These are phyloP conservation scores for Beauveria pseudobassiana DNA, from an alignment of 2,329 filamentous ascomycete species.

Conservation along the genomic window DNA sequence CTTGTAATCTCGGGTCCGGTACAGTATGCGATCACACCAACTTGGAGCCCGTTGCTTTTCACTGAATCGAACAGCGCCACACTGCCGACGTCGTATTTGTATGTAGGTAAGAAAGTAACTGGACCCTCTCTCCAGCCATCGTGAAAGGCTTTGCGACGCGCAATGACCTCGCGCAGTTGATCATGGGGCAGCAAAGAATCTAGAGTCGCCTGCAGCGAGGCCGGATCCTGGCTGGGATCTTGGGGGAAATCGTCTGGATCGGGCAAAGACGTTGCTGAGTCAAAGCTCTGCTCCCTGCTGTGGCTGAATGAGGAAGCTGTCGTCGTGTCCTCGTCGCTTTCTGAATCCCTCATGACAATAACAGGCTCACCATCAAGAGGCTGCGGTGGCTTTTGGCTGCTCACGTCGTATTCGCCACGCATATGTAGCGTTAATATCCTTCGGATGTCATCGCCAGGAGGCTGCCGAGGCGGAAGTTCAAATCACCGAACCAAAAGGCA, in stretches of 20 bases:
- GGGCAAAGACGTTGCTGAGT: conserved; percentile 39
- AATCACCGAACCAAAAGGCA: conserved; percentile 90
- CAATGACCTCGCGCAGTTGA: conserved; percentile 70
- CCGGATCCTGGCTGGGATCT: conserved; percentile 68
- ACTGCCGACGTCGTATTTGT: conserved; percentile 96
- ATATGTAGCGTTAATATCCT: conserved; percentile 77
- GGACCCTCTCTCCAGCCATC: conserved; percentile 88
- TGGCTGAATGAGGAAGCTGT: conserved; percentile 24
- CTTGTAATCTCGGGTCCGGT: conserved; percentile 65
- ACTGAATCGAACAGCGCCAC: conserved; percentile 89
- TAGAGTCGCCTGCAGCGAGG: conserved; percentile 81
- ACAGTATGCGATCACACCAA: conserved; percentile 95
- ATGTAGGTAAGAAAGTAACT: conserved; percentile 85
- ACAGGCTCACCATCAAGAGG: conserved; percentile 40
- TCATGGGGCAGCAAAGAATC: conserved; percentile 84
- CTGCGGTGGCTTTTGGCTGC: conserved; percentile 28
- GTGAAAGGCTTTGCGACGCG: conserved; percentile 70
- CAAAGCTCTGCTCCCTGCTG: conserved; percentile 29
- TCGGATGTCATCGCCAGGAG: conserved; percentile 84
- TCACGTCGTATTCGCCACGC: conserved; percentile 64
- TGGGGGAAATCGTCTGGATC: conserved; percentile 60
- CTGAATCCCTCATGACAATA: conserved; percentile 37
- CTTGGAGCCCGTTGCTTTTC: conserved; percentile 89
- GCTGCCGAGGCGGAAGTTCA: conserved; percentile 88
- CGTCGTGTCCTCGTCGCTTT: conserved; percentile 40